Evolutionary conservation across 164 flowering plant species (phyloP).

Genomic region (Umbellularia californica): DNA sequence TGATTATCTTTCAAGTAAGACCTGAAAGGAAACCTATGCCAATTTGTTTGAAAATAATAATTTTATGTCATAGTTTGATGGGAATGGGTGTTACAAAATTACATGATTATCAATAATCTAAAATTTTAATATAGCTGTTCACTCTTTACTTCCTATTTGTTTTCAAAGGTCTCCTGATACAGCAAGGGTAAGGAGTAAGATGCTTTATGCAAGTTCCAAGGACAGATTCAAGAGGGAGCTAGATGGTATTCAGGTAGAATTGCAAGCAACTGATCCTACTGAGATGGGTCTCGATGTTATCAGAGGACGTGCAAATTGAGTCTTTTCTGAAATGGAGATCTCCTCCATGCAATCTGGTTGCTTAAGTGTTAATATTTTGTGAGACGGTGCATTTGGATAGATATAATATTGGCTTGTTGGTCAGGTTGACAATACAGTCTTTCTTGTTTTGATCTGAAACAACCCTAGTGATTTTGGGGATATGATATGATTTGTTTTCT

Average conservation of each 20-base stretch:
- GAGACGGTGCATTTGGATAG: slow-evolving; percentile 39
- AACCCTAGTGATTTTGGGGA: slow-evolving; percentile 26
- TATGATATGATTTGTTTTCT: slow-evolving; percentile 35
- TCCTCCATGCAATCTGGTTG: slow-evolving; percentile 21
- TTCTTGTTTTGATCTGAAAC: slow-evolving; percentile 24
- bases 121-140: neutral
- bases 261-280: slow-evolving; percentile 49
- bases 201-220: slow-evolving; percentile 49
- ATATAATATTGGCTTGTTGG: slow-evolving; percentile 26
- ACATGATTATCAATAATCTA: neutral
- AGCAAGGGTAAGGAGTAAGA: slow-evolving; percentile 52
- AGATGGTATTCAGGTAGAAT: slow-evolving; percentile 43
- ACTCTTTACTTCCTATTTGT: neutral
- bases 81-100: neutral
- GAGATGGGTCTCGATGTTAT: slow-evolving; percentile 46
- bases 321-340: slow-evolving; percentile 16
- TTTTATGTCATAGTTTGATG: neutral
- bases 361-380: slow-evolving; percentile 38
- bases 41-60: too few relatives aligned
- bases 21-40: neutral
- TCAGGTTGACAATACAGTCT: slow-evolving; percentile 23
- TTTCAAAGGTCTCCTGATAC: slow-evolving; percentile 51
- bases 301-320: slow-evolving; percentile 35
- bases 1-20: neutral
- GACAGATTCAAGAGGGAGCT: slow-evolving; percentile 48